Percentiles rank a stretch among this genome's conserved stretches.
Conservation (phyloP, 441 rosid genomes). For the Populus hybrid region DNA sequence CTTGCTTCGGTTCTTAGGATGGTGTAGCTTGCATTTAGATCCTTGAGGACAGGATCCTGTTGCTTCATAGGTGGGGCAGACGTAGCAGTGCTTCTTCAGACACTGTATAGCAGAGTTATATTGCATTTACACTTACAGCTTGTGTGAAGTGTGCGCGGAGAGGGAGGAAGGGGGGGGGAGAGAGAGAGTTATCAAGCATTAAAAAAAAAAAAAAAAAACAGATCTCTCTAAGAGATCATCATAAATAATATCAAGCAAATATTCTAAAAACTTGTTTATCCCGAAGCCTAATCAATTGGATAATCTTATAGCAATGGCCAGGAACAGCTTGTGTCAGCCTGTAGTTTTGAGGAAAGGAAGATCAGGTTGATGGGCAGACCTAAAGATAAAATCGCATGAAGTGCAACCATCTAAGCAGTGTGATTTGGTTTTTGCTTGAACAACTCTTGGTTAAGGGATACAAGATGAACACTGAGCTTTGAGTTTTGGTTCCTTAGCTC, state of each 20-base stretch:
- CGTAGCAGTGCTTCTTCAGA: constrained; percentile 91
- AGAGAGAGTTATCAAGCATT: constrained; percentile 13
- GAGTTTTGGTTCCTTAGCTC: too few relatives aligned
- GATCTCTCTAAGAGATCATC: background rate
- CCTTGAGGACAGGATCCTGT: constrained; percentile 81
- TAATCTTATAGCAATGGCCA: background rate
- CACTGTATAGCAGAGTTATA: constrained; percentile 64
- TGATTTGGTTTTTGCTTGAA: too few relatives aligned
- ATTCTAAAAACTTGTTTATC: background rate
- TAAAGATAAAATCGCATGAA: background rate
- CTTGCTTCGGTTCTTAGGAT: constrained; percentile 65
- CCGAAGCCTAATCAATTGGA: background rate
- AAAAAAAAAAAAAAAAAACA: background rate
- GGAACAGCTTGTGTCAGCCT: background rate
- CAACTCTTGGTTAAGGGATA: too few relatives aligned
- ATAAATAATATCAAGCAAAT: background rate
- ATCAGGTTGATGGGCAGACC: background rate
- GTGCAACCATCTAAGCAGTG: background rate
- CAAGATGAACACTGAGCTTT: too few relatives aligned
- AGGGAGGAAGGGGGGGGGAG: constrained; percentile 7
- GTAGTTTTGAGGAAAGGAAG: background rate
- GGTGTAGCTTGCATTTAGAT: constrained; percentile 90
- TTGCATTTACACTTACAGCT: constrained; percentile 32
- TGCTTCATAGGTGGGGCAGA: constrained; percentile 74
- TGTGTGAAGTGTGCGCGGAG: constrained; percentile 23